These are phyloP conservation scores for Wickerhamiella azymoides DNA, from an alignment of 805 yeast genomes.

Conservation along the genomic window DNA sequence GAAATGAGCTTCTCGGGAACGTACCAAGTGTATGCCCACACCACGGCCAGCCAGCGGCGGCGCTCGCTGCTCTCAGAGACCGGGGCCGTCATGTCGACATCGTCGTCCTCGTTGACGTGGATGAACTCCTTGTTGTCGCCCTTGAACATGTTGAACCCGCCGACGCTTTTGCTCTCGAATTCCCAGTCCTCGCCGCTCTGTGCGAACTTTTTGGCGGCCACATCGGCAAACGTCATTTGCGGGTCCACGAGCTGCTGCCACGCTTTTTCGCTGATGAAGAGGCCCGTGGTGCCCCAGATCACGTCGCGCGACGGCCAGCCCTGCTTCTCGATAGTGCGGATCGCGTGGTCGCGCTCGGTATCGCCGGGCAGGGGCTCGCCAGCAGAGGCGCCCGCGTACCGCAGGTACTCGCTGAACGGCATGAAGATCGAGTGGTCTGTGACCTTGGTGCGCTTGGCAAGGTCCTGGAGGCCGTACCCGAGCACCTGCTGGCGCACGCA, in stretches of 20 bases:
- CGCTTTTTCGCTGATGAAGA: slow-evolving; percentile 29
- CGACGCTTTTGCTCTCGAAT: slow-evolving; percentile 22
- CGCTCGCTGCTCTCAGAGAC: slow-evolving; percentile 21
- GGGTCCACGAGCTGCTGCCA: slow-evolving; percentile 31
- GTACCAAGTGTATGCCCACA: slow-evolving; percentile 29
- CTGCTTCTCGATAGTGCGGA: slow-evolving; percentile 19
- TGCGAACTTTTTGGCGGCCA: slow-evolving; percentile 22
- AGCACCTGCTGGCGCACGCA: slow-evolving; percentile 31
- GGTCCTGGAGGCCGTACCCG: slow-evolving; percentile 30
- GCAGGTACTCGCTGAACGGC: slow-evolving; percentile 27
- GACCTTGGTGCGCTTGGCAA: slow-evolving; percentile 27
- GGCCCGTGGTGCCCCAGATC: slow-evolving; percentile 28
- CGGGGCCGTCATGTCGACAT: slow-evolving; percentile 22
- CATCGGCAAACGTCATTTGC: slow-evolving; percentile 23
- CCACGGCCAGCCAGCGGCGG: slow-evolving; percentile 27
- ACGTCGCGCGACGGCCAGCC: slow-evolving; percentile 29
- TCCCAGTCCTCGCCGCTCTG: slow-evolving; percentile 23
- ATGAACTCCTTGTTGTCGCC: slow-evolving; percentile 19
- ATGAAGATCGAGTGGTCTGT: slow-evolving; percentile 28
- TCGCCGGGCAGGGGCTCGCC: slow-evolving; percentile 10
- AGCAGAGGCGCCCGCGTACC: slow-evolving; percentile 18
- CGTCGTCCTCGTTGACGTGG: slow-evolving; percentile 24
- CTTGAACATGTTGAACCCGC: slow-evolving; percentile 27
- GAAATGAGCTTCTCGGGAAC: slow-evolving; percentile 27
- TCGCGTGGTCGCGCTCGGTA: slow-evolving; percentile 24